Base-by-base conservation (phyloP, 345 rosid genomes). In the Eucalyptus urophylla region DNA sequence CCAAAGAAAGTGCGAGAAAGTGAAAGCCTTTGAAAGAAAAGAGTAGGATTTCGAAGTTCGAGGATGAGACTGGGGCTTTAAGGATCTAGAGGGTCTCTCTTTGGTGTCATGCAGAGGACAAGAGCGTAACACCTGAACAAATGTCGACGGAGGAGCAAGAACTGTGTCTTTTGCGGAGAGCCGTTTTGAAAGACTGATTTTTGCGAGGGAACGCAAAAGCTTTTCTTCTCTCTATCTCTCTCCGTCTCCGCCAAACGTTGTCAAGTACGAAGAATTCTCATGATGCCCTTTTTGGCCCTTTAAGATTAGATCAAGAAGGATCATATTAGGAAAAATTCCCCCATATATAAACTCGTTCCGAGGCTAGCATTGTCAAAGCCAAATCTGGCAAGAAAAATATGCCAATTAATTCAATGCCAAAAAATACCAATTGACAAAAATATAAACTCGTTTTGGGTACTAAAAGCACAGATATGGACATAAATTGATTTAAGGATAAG, bases 371-470 rank as follows among this genome's bases (percentile, higher is more conserved):
- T 31, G 80, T 31, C 80, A 67, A 67, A 67, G 13, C 22, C 80
- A 67, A 14, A 67, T 67, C 43, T 0, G 22, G 80, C 80, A 67
- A 67, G 24, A 69, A 62, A 67, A 31, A 69, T 69, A 69, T 69
- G 80, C 43, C 43, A 0, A 4, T 69, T 69, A 16, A 17, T 31
- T 69, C 43, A 16, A 33, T 69, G 19, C 56, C 54, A 49, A 6
- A 3, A 50, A 67, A n/a, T 65, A 65, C 0, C 76, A 65, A n/a
- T 14, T 14, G 40, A 14, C 11, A 4, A 2, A 29, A 29, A 51
- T 6, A 51, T 17, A 51, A 16, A 51, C 54, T 51, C 1, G 8
- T 65, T 14, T 0, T 1, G 11, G 3, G 21, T n/a, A 25, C 76
- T 15, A 65, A n/a, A 65, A 65, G 5, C 76, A 4, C 0, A 14